These are phyloP conservation scores for Candolleomyces eurysporus DNA, from an alignment of 768 basidiomycete genomes.

Conservation along the genomic window DNA sequence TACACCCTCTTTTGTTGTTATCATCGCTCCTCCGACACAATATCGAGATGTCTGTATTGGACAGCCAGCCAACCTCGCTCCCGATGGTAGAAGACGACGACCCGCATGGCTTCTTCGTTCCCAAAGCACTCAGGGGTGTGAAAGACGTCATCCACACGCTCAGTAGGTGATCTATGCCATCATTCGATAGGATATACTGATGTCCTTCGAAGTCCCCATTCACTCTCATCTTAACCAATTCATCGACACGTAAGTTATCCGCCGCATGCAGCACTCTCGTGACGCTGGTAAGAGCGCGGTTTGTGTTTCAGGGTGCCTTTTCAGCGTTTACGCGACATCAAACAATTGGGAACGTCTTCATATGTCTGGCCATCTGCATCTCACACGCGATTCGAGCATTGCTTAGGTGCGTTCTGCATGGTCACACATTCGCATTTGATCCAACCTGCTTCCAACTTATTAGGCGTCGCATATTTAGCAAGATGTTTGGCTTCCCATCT, in stretches of 20 bases:
- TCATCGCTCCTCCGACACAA: background rate
- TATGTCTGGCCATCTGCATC: conserved; percentile 77
- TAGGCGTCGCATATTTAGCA: conserved; percentile 76
- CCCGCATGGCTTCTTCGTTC: conserved; percentile 1
- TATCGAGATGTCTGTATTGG: background rate
- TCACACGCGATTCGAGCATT: conserved; percentile 84
- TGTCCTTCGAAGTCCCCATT: conserved; percentile 32
- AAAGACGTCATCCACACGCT: conserved; percentile 16
- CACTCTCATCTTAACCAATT: conserved; percentile 36
- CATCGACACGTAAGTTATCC: conserved; percentile 63
- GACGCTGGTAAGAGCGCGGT: background rate
- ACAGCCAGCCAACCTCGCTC: background rate
- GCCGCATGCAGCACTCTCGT: background rate
- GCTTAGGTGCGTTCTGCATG: conserved; percentile 51
- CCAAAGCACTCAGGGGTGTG: conserved; percentile 2
- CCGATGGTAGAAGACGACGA: background rate
- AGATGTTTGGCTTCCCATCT: conserved; percentile 61
- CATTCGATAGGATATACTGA: background rate
- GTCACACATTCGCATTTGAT: background rate
- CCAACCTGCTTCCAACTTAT: conserved; percentile 3
- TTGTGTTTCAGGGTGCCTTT: conserved; percentile 58
- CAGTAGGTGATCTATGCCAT: conserved; percentile 5
- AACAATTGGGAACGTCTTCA: conserved; percentile 77
- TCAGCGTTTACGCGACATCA: conserved; percentile 72
- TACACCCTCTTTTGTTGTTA: too few species aligned